Percentiles rank a stretch among this genome's conserved stretches.
phyloP scores from a whole-genome alignment of 2,329 filamentous ascomycete genomes.

The Scedosporium aurantiacum region DNA sequence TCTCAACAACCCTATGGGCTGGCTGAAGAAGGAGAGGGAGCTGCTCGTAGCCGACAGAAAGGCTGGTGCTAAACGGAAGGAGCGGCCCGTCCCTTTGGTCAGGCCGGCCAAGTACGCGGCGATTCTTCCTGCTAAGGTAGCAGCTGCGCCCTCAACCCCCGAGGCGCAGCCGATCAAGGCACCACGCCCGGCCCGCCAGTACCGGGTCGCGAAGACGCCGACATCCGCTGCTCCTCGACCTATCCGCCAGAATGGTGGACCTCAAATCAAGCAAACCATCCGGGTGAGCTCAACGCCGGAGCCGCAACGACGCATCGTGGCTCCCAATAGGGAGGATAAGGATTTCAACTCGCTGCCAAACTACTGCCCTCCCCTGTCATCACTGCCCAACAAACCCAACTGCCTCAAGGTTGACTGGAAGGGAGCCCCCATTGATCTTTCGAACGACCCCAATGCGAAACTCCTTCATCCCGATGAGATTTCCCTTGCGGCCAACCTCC shows the following conservation, averaged over 20 bases:
- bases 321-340: conserved; percentile 68
- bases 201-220: conserved; percentile 23
- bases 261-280: not conserved
- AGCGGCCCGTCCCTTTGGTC: not conserved
- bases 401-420: conserved; percentile 81
- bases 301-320: conserved; percentile 35
- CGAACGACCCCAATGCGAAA: conserved; percentile 55
- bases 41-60: conserved; percentile 36
- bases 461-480: conserved; percentile 72
- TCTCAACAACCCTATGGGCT: conserved; percentile 30
- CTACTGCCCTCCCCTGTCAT: conserved; percentile 57
- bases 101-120: conserved; percentile 17
- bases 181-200: not conserved
- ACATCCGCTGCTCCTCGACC: conserved; percentile 20
- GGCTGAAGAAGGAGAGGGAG: conserved; percentile 37
- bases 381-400: conserved; percentile 56
- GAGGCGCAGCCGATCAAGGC: not conserved
- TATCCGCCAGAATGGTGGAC: conserved; percentile 19
- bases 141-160: not conserved
- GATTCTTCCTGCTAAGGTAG: conserved; percentile 30
- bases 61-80: conserved; percentile 22
- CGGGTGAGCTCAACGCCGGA: not conserved
- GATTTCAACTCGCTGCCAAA: conserved; percentile 64
- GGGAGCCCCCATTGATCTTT: conserved; percentile 65
- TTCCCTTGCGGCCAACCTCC: conserved; percentile 62